Base-by-base conservation (phyloP, 208 protist genomes). In the Leishmania gerbilli region DNA sequence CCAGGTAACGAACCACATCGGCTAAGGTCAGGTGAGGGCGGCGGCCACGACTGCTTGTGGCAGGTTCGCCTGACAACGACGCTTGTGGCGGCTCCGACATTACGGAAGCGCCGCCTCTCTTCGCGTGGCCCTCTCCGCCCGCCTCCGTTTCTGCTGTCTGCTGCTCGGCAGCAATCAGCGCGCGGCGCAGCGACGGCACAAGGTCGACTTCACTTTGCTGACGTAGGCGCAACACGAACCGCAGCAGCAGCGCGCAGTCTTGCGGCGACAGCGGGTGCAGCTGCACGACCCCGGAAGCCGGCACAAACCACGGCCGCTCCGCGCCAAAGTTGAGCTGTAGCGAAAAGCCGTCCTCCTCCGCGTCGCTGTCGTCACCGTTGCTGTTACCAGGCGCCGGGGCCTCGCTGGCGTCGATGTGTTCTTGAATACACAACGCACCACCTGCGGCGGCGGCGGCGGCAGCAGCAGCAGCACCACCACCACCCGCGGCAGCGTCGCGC, bases 1-100 rank as follows among this genome's bases (percentile, higher is more conserved):
- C 91, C 21, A 95, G 84, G 85, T 95, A 97, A 45, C 67, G 42
- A 42, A 88, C 75, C 7, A 95, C 87, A 68, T 97, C 90, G 34
- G 81, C 80, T 17, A 94, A 79, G 34, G 84, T 86, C 8, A 96
- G 84, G 45, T 31, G 40, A 17, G 69, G 51, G 27, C 45, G 27
- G 34, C 69, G 37, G n/a, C 15, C 56, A 31, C 55, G 71, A 21
- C 37, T 69, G 74, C 40, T 21, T 11, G 56, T 19, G 49, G 3
- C 37, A 19, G 42, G 2, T 31, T 21, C 58, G 17, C 13, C 3
- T 27, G 76, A 34, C 42, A 49, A 11, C 40, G 79, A 53, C 13
- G 69, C 17, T 27, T 51, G 31, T 31, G 40, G 31, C 76, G 24
- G 15, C 45, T 74, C 69, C 31, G 53, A n/a, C 51, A 19, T 34